Base-by-base conservation (phyloP, 139 green algal genomes). In the Edaphochlamys debaryana region DNA sequence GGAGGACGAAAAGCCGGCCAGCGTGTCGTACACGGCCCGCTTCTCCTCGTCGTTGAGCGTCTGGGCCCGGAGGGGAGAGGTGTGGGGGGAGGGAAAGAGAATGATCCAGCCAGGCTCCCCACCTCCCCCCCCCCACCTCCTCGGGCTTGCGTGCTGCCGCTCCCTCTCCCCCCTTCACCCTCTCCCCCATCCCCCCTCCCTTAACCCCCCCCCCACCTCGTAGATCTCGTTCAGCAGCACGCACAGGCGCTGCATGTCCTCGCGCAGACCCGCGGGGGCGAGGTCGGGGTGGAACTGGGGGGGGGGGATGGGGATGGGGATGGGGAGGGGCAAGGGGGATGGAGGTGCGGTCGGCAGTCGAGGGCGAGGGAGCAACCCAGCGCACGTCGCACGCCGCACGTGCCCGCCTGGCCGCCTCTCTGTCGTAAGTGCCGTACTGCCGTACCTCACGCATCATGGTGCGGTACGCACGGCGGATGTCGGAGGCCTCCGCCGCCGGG, bases 201-300 rank as follows among this genome's bases (percentile, higher is more conserved):
- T n/a, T n/a, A n/a, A n/a, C n/a, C n/a, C n/a, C n/a, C n/a, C n/a
- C 45, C 45, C 45, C 58, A 90, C 87, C 58, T 84, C 69, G 82
- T 91, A 92, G 38, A 93, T 90, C 60, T 93, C 80, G 60, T 93
- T 93, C 3, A 93, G 66, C 45, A 93, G 85, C 8, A 82, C 85
- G 36, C 82, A 89, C 20, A 92, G 82, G 22, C 79, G 66, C n/a
- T 77, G 85, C 25, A 81, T 85, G 32, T 92, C 72, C 4, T 79
- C 64, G 27, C 48, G 71, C 69, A 80, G 62, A 27, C 37, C 54
- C 66, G 48, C 79, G 15, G 82, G 68, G 64, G 62, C 60, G 38
- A 45, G 58, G 48, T 91, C 88, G 9, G 88, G 88, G 58, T 91
- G 88, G 41, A 88, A 79, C 20, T 80, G 67, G n/a, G n/a, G n/a